phyloP scores from a whole-genome alignment of 805 yeast genomes.

The Barnettozyma californica region DNA sequence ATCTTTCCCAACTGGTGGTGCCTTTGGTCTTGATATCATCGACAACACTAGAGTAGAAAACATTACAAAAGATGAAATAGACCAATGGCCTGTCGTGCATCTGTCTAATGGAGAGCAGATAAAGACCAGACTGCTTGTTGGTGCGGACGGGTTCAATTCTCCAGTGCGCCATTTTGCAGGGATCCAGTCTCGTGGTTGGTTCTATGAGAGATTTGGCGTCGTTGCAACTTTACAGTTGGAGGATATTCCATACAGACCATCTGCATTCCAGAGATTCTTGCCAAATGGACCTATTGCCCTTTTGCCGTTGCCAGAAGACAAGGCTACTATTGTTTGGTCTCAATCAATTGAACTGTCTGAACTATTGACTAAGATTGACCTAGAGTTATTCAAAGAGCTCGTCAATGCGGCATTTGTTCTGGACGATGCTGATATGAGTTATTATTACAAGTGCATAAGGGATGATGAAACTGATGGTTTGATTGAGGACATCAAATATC shows the following conservation, averaged over 20 bases:
- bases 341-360: conserved; percentile 71
- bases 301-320: conserved; percentile 79
- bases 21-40: conserved; percentile 35
- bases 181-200: conserved; percentile 90
- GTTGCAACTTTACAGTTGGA: conserved; percentile 82
- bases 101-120: conserved; percentile 59
- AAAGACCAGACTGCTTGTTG: conserved; percentile 73
- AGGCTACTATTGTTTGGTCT: conserved; percentile 94
- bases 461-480: conserved; percentile 38
- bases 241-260: conserved; percentile 59
- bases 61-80: conserved; percentile 37
- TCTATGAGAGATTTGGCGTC: conserved; percentile 81
- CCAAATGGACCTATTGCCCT: conserved; percentile 92
- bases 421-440: conserved; percentile 69
- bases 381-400: conserved; percentile 58
- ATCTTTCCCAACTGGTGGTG: not conserved
- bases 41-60: conserved; percentile 65
- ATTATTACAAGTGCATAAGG: conserved; percentile 46
- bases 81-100: conserved; percentile 73
- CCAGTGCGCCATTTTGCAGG: conserved; percentile 82
- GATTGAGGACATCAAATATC: conserved; percentile 67
- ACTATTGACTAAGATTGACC: conserved; percentile 51
- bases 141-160: conserved; percentile 95
- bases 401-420: conserved; percentile 86
- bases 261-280: conserved; percentile 93